Evolutionary conservation across 352 stramenopile species (phyloP).

Genomic region (Phytophthora sojae): DNA sequence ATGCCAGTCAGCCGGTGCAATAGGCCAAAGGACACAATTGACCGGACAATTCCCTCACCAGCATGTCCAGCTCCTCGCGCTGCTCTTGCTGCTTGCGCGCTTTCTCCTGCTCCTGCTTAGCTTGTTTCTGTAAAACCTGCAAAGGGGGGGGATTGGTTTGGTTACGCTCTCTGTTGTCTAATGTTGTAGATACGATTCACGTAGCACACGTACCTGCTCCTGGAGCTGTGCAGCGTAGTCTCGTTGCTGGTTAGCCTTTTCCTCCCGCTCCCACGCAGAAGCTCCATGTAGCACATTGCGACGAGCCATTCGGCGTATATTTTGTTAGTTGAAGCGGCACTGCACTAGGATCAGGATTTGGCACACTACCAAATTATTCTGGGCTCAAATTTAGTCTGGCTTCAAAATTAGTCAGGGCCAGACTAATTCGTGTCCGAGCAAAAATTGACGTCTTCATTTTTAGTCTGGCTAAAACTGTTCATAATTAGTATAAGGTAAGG

Average conservation of each 20-base stretch:
- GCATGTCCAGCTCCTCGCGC: slow-evolving; percentile 54
- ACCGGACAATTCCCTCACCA: slow-evolving; percentile 23
- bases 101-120: slow-evolving; percentile 50
- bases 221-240: slow-evolving; percentile 77
- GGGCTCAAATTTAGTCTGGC: too few species aligned
- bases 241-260: slow-evolving; percentile 57
- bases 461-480: too few species aligned
- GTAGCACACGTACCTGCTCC: slow-evolving; percentile 46
- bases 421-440: too few species aligned
- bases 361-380: too few species aligned
- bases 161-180: background rate
- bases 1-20: background rate
- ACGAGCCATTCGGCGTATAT: slow-evolving; percentile 12
- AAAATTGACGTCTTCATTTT: too few species aligned
- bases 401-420: too few species aligned
- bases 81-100: slow-evolving; percentile 50
- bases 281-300: slow-evolving; percentile 52
- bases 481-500: too few species aligned
- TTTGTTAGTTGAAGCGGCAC: too few species aligned
- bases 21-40: background rate
- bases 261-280: slow-evolving; percentile 57
- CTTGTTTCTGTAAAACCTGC: slow-evolving; percentile 61
- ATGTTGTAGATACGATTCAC: background rate
- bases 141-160: background rate
- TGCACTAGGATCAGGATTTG: too few species aligned